Base-by-base conservation (phyloP, 176 grass and related monocot genomes). In the Areca catechu region DNA sequence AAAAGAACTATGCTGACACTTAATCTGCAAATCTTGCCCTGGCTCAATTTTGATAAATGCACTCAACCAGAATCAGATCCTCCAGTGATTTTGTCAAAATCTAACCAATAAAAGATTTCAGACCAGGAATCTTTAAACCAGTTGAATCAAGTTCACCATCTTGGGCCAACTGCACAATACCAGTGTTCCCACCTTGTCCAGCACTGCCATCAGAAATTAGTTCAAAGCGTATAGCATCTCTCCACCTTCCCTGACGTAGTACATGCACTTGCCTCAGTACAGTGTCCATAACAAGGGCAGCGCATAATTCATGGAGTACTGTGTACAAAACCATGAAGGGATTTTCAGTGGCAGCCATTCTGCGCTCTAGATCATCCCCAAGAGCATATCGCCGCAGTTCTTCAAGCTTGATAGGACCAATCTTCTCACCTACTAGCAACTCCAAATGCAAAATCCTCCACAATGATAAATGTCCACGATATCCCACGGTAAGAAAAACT, bases 341-440 rank as follows among this genome's bases (percentile, higher is more conserved):
- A 68, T 85, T 88, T 22, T 98, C 88, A 67, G 84, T 73, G 56
- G 65, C 76, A 25, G 88, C 87, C 93, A 98, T 92, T 68, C 93
- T 81, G 61, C 88, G 83, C 80, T 98, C 93, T 71, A 98, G 79
- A 74, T 92, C 87, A 85, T 98, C 93, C 69, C 93, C 87, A 77
- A 98, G 87, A 60, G 76, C 70, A 53, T 80, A 98, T 66, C 84
- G 77, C 76, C 76, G 86, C 23, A 62, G 71, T 76, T 84, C 87
- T 83, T 92, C 93, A 34, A 98, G 81, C 53, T 80, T 92, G 77
- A 92, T 58, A 63, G 72, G 67, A 25, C 84, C 79, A 5, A 56
- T 85, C 60, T 92, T 98, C 55, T 98, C 87, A 63, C 93, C 88
- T 74, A 98, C 73, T 69, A 98, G 84, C 75, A 98, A 80, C 56